Evolutionary conservation across 345 rosid species (phyloP).

Genomic region (Toxicodendron radicans): DNA sequence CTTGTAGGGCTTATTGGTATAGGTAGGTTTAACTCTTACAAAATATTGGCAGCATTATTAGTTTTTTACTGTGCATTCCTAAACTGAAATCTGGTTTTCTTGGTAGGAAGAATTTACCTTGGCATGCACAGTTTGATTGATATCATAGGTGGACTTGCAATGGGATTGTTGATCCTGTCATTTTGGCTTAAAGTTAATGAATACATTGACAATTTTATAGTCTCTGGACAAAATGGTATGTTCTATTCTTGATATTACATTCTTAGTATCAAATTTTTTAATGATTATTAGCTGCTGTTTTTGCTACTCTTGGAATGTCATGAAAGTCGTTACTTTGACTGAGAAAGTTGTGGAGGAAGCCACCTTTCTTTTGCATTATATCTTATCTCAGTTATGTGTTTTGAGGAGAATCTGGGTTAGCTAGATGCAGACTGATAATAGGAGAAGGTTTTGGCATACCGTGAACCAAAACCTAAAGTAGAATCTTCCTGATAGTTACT

Average conservation of each 20-base stretch:
- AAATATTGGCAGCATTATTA: constrained; percentile 10
- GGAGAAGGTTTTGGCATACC: too few relatives aligned
- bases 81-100: constrained; percentile 31
- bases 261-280: not conserved
- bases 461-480: too few relatives aligned
- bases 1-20: constrained; percentile 63
- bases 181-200: constrained; percentile 69
- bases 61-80: not conserved
- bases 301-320: constrained; percentile 17
- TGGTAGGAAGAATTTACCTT: constrained; percentile 92
- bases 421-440: too few relatives aligned
- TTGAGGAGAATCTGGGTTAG: too few relatives aligned
- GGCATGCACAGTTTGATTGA: constrained; percentile 97
- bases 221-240: constrained; percentile 82
- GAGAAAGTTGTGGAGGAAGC: not conserved
- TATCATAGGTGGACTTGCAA: constrained; percentile 65
- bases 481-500: too few relatives aligned
- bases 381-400: too few relatives aligned
- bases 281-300: not conserved
- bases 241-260: not conserved
- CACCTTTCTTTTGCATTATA: not conserved
- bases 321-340: constrained; percentile 8
- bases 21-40: constrained; percentile 49
- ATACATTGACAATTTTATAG: constrained; percentile 60
- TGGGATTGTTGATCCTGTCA: constrained; percentile 67